Base-by-base conservation (phyloP, 129 eudicot species). In the Pittosporum tobira region DNA sequence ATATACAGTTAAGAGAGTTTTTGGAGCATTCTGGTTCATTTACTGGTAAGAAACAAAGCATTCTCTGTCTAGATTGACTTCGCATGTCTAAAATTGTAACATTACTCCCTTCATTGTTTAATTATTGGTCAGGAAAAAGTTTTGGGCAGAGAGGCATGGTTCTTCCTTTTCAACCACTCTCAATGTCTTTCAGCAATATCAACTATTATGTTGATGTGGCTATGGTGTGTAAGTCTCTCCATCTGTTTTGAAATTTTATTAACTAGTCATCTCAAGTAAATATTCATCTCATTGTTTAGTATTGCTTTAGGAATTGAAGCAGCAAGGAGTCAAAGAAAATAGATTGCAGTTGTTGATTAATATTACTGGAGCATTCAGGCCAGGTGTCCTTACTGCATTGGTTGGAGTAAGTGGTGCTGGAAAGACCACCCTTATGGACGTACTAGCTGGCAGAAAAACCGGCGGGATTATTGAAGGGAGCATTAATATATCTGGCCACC, bases 351-450 rank as follows among this genome's bases (percentile, higher is more conserved):
- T 91, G 65, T 71, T 91, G 75, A 77, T 80, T 53, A 68, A 86
- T 65, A 80, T 91, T 25, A 91, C 96, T 23, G 96, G 98, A 73
- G 95, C 95, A 62, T 91, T 91, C 63, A 86, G 95, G 75, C 96
- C 98, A 13, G 98, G 98, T 61, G 90, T 91, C 48, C 94, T 91
- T 25, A 91, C 98, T 45, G 98, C 98, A 64, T 70, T 91, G 66
- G 98, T 91, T 18, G 98, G 98, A n/a, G 98, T 86, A 22, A 91
- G 98, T 67, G 98, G 98, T 74, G 98, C 98, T 23, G 98, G 98
- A 40, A 91, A 91, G 81, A 91, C 98, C 63, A 91, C 98, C 21
- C 81, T 91, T 31, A 91, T 91, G 98, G 98, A 91, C 68, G 98
- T 91, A 18, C 77, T 91, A 64, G 94, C 98, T 29, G 98, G 98